phyloP scores from a whole-genome alignment of 306 rosid species.

The Castanea crenata region DNA sequence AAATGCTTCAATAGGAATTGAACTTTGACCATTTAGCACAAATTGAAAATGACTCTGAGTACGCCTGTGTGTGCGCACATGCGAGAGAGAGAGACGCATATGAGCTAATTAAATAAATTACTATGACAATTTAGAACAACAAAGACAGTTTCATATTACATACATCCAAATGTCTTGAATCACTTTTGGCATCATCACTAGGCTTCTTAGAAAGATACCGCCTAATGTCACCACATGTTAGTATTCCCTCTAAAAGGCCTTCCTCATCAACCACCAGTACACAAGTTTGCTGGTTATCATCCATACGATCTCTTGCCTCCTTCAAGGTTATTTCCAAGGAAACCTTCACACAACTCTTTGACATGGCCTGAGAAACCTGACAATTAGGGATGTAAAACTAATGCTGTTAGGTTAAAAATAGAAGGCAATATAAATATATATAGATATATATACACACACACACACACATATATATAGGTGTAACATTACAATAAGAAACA shows the following conservation, averaged over 20 bases:
- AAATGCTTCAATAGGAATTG: background rate
- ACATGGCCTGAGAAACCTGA: conserved; percentile 86
- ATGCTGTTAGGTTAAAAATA: background rate
- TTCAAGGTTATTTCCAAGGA: conserved; percentile 42
- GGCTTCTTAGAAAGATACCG: conserved; percentile 59
- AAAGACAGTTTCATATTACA: conserved; percentile 23
- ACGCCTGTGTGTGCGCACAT: background rate
- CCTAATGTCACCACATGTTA: conserved; percentile 81
- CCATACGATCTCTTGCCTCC: conserved; percentile 73
- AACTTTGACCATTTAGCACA: background rate
- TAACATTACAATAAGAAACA: conserved; percentile 9
- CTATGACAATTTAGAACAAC: background rate
- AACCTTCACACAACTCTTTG: conserved; percentile 67
- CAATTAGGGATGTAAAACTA: conserved; percentile 15
- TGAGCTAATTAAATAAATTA: background rate
- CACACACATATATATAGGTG: background rate
- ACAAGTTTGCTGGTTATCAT: conserved; percentile 68
- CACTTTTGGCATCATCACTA: conserved; percentile 40
- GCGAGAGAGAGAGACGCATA: background rate
- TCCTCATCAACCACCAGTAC: conserved; percentile 68
- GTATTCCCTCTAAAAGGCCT: conserved; percentile 83
- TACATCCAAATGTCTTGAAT: conserved; percentile 57
- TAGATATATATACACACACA: background rate
- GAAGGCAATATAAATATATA: background rate
- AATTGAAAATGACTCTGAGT: background rate